Base-by-base conservation (phyloP, 352 stramenopile genomes). In the Pythium phragmiticola region DNA sequence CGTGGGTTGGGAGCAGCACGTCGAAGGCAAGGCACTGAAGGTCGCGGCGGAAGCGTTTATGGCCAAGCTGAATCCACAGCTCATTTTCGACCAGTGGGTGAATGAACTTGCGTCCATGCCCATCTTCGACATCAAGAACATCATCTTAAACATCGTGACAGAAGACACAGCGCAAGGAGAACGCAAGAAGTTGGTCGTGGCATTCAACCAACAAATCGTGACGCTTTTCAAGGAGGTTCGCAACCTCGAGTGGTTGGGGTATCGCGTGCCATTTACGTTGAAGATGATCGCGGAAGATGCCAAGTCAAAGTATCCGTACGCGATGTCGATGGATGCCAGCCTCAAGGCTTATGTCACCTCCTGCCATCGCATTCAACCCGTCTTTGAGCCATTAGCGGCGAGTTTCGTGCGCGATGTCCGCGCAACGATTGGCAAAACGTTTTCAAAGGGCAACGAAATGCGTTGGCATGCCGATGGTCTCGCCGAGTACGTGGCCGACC, bases 171-270 rank as follows among this genome's bases (percentile, higher is more conserved):
- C 76, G 0, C 74, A 88, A 51, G 85, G 86, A 28, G 76, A 91
- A 65, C 78, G 73, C 2, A 89, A 88, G 58, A 94, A 93, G 61
- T 58, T 96, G 45, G 78, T 87, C 33, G 88, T 96, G 9, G 88
- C 87, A 49, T 99, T 99, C 81, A 98, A 99, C 69, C 90, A 98
- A 66, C 96, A 98, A 72, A 98, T 97, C 66, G 94, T 99, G 36
- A 94, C 94, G 36, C 75, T 99, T 34, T 99, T 99, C 71, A 99
- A 99, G 69, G 98, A 99, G 82, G 97, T 99, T 46, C 89, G 96
- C 41, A 98, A 99, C 71, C 75, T 99, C 34, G 95, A 99, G 65
- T 99, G 97, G 97, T 73, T 99, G 13, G 96, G 96, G 17, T 99
- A 99, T 63, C 86, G 88, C 21, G 96, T 99, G 37, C 97, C 97